phyloP scores from a whole-genome alignment of 768 basidiomycete species.

The Rhodotorula paludigena region DNA sequence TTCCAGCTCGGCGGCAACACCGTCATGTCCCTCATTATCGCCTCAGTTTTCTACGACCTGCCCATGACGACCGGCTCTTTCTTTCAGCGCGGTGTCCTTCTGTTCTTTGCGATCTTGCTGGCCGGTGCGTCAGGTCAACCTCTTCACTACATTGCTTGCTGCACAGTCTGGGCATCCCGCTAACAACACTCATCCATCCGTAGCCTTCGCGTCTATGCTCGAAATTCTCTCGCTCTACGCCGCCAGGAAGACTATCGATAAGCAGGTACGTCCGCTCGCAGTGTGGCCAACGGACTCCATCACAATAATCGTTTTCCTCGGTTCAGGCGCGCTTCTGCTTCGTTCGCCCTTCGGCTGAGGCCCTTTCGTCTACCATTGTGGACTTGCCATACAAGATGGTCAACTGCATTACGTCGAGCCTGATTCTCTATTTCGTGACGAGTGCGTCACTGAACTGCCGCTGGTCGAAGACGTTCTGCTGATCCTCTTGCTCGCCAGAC shows the following conservation, averaged over 20 bases:
- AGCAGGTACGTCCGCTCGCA: too few species aligned
- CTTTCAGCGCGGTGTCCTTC: slow-evolving; percentile 68
- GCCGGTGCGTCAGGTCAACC: too few species aligned
- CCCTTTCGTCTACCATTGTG: slow-evolving; percentile 45
- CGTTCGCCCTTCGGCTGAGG: slow-evolving; percentile 51
- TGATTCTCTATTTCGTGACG: slow-evolving; percentile 40
- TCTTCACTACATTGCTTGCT: too few species aligned
- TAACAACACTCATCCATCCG: too few species aligned
- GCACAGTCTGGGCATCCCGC: too few species aligned
- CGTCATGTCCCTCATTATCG: slow-evolving; percentile 50
- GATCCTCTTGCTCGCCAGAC: slow-evolving; percentile 48
- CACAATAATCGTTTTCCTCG: too few species aligned
- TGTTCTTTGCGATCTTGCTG: slow-evolving; percentile 59
- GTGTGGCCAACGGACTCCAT: too few species aligned
- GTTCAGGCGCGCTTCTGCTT: slow-evolving; percentile 49
- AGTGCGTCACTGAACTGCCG: too few species aligned
- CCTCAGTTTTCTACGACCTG: slow-evolving; percentile 61
- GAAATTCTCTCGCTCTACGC: slow-evolving; percentile 45
- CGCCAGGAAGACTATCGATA: slow-evolving; percentile 38
- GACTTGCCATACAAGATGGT: slow-evolving; percentile 41
- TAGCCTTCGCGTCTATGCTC: slow-evolving; percentile 49
- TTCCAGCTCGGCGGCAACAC: slow-evolving; percentile 51
- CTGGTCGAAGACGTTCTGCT: too few species aligned
- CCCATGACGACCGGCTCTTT: slow-evolving; percentile 54
- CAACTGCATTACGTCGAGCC: slow-evolving; percentile 33